phyloP scores from a whole-genome alignment of 2,329 filamentous ascomycete genomes.

The Lojkania enalia region DNA sequence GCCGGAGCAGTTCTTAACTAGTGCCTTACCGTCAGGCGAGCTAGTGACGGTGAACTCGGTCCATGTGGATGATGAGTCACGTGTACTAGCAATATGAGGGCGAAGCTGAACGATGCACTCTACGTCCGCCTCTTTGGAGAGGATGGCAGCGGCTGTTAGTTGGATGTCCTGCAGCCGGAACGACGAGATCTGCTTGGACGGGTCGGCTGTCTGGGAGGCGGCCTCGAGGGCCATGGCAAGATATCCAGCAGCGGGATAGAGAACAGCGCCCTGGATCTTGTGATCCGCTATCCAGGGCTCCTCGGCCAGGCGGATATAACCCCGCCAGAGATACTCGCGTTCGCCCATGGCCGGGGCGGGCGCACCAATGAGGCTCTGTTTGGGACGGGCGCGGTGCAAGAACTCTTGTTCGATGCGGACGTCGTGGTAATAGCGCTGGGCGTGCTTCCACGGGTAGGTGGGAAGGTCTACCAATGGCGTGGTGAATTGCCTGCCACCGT shows the following conservation, averaged over 20 bases:
- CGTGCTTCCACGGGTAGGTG: slow-evolving; percentile 33
- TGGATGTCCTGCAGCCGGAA: no score
- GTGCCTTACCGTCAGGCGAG: slow-evolving; percentile 1
- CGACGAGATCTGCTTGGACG: no score
- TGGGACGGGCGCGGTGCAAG: background rate
- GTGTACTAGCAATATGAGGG: background rate
- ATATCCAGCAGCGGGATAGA: slow-evolving; percentile 51
- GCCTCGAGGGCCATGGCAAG: slow-evolving; percentile 41
- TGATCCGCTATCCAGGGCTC: slow-evolving; percentile 31
- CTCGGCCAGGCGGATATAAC: slow-evolving; percentile 21
- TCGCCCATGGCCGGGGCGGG: slow-evolving; percentile 22
- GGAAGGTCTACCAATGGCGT: no score
- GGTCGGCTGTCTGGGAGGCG: no score
- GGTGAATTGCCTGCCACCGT: no score
- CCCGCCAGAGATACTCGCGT: slow-evolving; percentile 9
- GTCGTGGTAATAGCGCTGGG: slow-evolving; percentile 21
- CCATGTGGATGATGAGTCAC: background rate
- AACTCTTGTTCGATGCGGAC: slow-evolving; percentile 6
- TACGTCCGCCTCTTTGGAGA: background rate
- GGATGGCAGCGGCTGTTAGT: background rate
- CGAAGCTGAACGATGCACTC: background rate
- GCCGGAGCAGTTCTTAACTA: slow-evolving; percentile 3
- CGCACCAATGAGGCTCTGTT: slow-evolving; percentile 13
- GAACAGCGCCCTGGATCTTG: slow-evolving; percentile 28
- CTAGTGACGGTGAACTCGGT: slow-evolving; percentile 2